Evolutionary conservation across 2,329 filamentous ascomycete genomes (phyloP), one percentile per base, ranked within the genome.

Genomic region (Drechslera avenae): DNA sequence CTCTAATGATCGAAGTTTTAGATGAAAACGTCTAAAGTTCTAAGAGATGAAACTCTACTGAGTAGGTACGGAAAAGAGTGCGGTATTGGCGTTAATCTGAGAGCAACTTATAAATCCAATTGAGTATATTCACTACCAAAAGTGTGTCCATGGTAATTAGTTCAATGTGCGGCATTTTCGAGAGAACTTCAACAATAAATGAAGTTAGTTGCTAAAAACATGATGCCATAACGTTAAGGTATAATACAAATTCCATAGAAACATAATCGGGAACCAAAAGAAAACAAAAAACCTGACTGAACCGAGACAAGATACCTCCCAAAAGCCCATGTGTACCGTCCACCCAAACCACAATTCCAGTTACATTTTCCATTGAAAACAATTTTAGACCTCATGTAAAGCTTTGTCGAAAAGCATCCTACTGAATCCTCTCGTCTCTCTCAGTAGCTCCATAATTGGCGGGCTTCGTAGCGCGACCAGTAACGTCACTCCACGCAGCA

Each of bases 401-500:
- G 7, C 9, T 28, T 28, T 12, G 26, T 12, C 26, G 3, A 13
- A 9, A 28, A 28, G 26, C 10, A 28, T 28, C 14, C 3, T 33
- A 33, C 28, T 36, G 13, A 37, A 16, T 19, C 19, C 19, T 21
- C 13, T 41, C 42, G n/a, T 31, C 40, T 1, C 50, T 16, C 7
- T 64, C 66, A 1, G 68, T 67, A 21, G 68, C 53, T 12, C 71
- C 71, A 40, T 73, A 73, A 1, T 39, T 36, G 10, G 40, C 28
- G 12, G 56, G 61, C 54, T 64, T 67, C 50, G 54, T 67, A 34
- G 76, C 74, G 17, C 82, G 73, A 1, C 88, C 88, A 1, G 88
- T 90, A 42, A 96, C 87, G 69, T 96, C 91, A 71, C 93, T 85
- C 91, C 91, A 97, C 1, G 89, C 91, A 4, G 90, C 90, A 35